Evolutionary conservation across 1,139 yeast genomes (phyloP), one percentile per base, ranked within the genome.

Genomic region (Nakaseomyces delphensis): DNA sequence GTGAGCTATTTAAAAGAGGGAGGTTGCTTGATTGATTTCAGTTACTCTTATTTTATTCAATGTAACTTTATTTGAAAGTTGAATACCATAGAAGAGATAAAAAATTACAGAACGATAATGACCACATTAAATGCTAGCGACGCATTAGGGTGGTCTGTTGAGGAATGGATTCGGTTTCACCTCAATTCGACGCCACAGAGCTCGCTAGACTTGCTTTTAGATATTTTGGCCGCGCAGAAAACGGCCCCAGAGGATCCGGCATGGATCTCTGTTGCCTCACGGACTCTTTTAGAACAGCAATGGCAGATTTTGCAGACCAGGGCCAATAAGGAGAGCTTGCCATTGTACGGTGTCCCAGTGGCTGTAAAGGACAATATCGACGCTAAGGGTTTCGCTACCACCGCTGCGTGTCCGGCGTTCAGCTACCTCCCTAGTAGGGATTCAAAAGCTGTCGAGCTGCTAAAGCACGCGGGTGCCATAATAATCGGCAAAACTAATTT

Each of bases 351-450:
- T 59, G 97, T 91, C 1, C 98, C 98, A 0, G 74, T 86, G 39
- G 97, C 96, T 10, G 77, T 89, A 41, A 91, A 91, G 63, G 98
- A 91, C 65, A 91, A 91, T 62, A 91, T 91, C 47, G 97, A 91
- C 58, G 96, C 76, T 24, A 75, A 73, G 51, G 86, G 83, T 3
- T 76, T 85, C 52, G 70, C 75, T 29, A 91, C 98, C 8, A 89
- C 98, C 1, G 97, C 95, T 9, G 97, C 96, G 2, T 91, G 97
- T 61, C 96, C 96, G 0, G 73, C 91, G 1, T 89, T 71, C 59
- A 70, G 76, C 21, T 87, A 79, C 65, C 49, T 58, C 2, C 89
- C 97, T 1, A 60, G 65, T 33, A 68, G 69, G 43, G 96, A 89
- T 59, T 78, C 96, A 35, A 76, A 83, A 15, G 74, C 83, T 7